Conservation (phyloP, 2,329 filamentous ascomycete genomes). For the Xylariaceae sp. region DNA sequence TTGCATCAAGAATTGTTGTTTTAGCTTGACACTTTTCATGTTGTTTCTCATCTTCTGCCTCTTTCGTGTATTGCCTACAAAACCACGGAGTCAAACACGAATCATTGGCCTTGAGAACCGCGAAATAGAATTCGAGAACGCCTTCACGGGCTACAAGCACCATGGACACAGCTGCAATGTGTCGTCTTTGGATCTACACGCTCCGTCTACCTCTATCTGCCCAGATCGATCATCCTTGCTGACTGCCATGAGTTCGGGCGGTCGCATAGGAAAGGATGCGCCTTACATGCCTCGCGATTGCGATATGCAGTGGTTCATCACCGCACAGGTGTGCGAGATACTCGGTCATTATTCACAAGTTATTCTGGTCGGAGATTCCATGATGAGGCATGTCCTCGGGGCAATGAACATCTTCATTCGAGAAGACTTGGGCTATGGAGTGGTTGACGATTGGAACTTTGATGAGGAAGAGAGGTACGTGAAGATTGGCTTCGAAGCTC, state of each 20-base stretch:
- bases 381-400: slow-evolving; percentile 44
- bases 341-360: slow-evolving; percentile 41
- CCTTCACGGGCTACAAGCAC: slow-evolving; percentile 38
- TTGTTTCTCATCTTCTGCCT: too few species aligned
- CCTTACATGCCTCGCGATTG: slow-evolving; percentile 41
- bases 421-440: slow-evolving; percentile 43
- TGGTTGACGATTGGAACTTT: slow-evolving; percentile 47
- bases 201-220: slow-evolving; percentile 30
- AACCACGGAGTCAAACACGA: too few species aligned
- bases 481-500: slow-evolving; percentile 3
- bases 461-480: slow-evolving; percentile 34
- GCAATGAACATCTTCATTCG: slow-evolving; percentile 41
- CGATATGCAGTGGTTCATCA: slow-evolving; percentile 44
- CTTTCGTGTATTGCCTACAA: too few species aligned
- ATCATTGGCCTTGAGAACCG: slow-evolving; percentile 5
- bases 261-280: slow-evolving; percentile 39
- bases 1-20: too few species aligned
- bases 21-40: too few species aligned
- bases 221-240: slow-evolving; percentile 31
- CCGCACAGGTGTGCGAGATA: slow-evolving; percentile 41
- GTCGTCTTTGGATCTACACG: slow-evolving; percentile 40
- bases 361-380: slow-evolving; percentile 43
- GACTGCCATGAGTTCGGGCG: slow-evolving; percentile 37
- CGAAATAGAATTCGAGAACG: slow-evolving; percentile 25
- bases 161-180: slow-evolving; percentile 35